Conservation (phyloP, 441 rosid genomes). For the Corymbia calophylla region DNA sequence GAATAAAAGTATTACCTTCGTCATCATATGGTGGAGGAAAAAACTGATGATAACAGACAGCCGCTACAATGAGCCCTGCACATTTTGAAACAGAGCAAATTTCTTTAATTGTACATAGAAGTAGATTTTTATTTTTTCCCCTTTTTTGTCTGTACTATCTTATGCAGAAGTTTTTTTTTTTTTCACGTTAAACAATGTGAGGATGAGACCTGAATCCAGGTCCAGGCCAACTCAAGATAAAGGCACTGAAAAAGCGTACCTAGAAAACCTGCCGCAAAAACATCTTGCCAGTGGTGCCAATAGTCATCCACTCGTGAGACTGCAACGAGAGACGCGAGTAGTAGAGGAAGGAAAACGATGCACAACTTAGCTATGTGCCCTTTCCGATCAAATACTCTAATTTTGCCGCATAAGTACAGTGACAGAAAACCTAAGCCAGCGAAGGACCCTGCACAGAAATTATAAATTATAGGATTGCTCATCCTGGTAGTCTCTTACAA, state of each 20-base stretch:
- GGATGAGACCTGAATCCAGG: background rate
- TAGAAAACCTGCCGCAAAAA: conserved; percentile 77
- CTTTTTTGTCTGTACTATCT: background rate
- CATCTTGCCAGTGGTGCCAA: conserved; percentile 99
- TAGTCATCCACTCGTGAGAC: conserved; percentile 93
- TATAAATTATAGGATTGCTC: background rate
- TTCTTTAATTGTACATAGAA: background rate
- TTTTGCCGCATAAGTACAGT: conserved; percentile 73
- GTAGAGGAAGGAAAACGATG: conserved; percentile 57
- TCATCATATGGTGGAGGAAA: conserved; percentile 65
- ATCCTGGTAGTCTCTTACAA: background rate
- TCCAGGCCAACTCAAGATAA: background rate
- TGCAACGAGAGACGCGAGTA: conserved; percentile 68
- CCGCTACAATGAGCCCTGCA: conserved; percentile 54
- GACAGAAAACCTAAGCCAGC: conserved; percentile 76
- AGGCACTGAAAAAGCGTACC: conserved; percentile 28
- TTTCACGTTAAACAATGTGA: background rate
- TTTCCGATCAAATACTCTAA: conserved; percentile 61
- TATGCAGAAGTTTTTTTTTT: background rate
- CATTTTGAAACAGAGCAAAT: background rate
- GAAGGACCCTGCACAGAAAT: conserved; percentile 57
- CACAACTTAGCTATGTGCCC: conserved; percentile 91
- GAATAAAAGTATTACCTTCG: conserved; percentile 28
- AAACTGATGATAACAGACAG: conserved; percentile 71
- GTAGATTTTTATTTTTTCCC: background rate